phyloP scores from a whole-genome alignment of 2,329 filamentous ascomycete species.

The Fusarium humuli region DNA sequence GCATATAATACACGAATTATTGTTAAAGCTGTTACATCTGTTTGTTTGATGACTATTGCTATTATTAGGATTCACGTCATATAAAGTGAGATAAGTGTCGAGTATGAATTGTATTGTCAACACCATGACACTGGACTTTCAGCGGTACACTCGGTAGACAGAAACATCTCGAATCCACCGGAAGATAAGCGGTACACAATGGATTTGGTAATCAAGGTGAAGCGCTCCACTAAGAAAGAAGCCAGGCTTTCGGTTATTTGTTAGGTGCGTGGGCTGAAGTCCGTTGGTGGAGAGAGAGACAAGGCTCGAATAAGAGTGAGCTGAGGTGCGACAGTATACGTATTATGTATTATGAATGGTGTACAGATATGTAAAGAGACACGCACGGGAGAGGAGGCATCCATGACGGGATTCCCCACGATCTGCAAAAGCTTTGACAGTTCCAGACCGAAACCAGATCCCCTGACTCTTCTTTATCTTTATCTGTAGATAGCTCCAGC shows the following conservation, averaged over 20 bases:
- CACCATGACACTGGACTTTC: neutral
- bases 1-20: neutral
- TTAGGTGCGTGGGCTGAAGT: constrained; percentile 20
- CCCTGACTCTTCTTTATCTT: neutral
- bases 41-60: neutral
- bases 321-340: neutral
- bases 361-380: neutral
- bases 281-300: constrained; percentile 14
- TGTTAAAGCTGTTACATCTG: neutral
- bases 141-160: constrained; percentile 9
- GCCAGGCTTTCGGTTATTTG: constrained; percentile 31
- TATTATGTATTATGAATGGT: neutral
- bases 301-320: neutral
- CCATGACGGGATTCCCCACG: constrained; percentile 39
- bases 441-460: constrained; percentile 4
- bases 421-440: constrained; percentile 39
- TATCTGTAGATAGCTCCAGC: constrained; percentile 42
- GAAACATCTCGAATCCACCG: constrained; percentile 23
- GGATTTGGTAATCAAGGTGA: constrained; percentile 13
- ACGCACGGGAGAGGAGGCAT: neutral
- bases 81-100: neutral
- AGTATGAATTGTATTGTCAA: neutral
- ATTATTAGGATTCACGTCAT: neutral
- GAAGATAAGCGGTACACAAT: constrained; percentile 31
- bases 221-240: constrained; percentile 32